phyloP scores from a whole-genome alignment of 2,329 filamentous ascomycete species.

The Colletotrichum euphorbiae region DNA sequence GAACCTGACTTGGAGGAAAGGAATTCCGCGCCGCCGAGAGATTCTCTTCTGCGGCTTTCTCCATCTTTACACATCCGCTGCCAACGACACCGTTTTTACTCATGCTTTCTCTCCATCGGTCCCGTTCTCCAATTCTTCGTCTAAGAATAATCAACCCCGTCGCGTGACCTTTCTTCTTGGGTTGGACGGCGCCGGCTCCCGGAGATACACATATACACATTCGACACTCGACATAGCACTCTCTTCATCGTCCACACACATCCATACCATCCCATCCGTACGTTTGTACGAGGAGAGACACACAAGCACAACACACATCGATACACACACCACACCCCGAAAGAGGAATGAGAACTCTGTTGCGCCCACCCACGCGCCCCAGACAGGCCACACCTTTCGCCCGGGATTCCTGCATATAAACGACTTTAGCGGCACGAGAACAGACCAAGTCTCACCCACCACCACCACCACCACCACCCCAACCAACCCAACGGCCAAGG shows the following conservation, averaged over 20 bases:
- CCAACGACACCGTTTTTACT: not conserved
- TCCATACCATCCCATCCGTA: constrained; percentile 1
- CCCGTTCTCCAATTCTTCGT: constrained; percentile 11
- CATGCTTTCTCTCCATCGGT: not conserved
- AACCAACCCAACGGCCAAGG: constrained; percentile 25
- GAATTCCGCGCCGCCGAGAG: constrained; percentile 2
- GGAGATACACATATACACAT: not conserved
- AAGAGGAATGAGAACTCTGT: constrained; percentile 18
- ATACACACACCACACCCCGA: not conserved
- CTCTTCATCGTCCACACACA: not conserved
- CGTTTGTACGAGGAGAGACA: not conserved
- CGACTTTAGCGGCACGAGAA: constrained; percentile 32
- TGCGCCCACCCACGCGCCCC: constrained; percentile 13
- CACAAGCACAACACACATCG: not conserved
- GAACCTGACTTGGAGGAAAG: constrained; percentile 7
- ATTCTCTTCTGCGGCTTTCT: not conserved
- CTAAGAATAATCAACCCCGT: constrained; percentile 1
- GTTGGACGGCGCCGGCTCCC: not conserved
- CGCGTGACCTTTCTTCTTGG: not conserved
- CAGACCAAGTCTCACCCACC: constrained; percentile 27
- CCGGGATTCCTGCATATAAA: constrained; percentile 34
- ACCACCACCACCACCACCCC: constrained; percentile 16
- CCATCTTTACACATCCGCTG: constrained; percentile 7
- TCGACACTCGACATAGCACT: constrained; percentile 1
- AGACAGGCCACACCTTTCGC: constrained; percentile 18